phyloP scores from a whole-genome alignment of 345 rosid species.

The Populus davidiana region DNA sequence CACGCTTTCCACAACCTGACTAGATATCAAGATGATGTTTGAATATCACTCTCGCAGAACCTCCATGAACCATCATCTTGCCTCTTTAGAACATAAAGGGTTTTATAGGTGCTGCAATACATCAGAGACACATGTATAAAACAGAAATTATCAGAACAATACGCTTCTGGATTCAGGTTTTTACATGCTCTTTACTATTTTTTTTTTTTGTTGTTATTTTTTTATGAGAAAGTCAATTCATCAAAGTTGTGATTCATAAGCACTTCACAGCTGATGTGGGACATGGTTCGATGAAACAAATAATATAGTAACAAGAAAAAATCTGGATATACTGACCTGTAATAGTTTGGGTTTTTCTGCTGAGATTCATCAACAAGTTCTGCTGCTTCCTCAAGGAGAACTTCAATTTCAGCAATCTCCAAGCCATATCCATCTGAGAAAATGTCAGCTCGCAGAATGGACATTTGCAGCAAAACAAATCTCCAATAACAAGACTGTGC shows the following conservation, averaged over 20 bases:
- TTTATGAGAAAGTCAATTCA: background rate
- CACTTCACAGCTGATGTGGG: too few species aligned
- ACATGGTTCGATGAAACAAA: background rate
- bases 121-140: background rate
- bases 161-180: background rate
- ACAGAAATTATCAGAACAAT: background rate
- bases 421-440: slow-evolving; percentile 45
- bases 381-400: slow-evolving; percentile 89
- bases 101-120: slow-evolving; percentile 61
- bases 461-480: slow-evolving; percentile 77
- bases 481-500: slow-evolving; percentile 80
- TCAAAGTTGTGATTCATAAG: background rate
- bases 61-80: slow-evolving; percentile 86
- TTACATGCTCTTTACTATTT: background rate
- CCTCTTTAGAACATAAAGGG: slow-evolving; percentile 64
- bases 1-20: background rate
- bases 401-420: slow-evolving; percentile 81
- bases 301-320: background rate
- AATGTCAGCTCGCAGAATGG: slow-evolving; percentile 64
- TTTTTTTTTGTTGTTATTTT: background rate
- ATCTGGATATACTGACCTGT: slow-evolving; percentile 45
- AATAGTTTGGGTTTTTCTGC: slow-evolving; percentile 73
- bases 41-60: slow-evolving; percentile 70
- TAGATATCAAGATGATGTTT: slow-evolving; percentile 45
- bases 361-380: slow-evolving; percentile 83